Evolutionary conservation across 305 asterid species (phyloP).

Genomic region (Solanum hybrid): DNA sequence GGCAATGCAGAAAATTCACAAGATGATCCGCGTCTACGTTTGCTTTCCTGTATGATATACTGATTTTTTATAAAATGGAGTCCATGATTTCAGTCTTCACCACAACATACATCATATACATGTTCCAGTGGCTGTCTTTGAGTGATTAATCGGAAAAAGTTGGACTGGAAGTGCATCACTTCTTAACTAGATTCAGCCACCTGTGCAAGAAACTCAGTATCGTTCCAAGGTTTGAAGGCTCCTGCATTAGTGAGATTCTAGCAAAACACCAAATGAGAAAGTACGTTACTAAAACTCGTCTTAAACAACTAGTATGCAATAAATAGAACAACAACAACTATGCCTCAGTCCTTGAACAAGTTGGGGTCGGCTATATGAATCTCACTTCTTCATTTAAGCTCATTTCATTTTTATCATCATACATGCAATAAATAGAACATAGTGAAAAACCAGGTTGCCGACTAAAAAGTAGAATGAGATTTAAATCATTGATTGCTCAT

Average conservation of each 20-base stretch:
- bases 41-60: not conserved
- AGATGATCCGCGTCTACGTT: not conserved
- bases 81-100: not conserved
- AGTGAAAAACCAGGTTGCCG: not conserved
- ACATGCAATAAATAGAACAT: not conserved
- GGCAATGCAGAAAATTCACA: not conserved
- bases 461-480: not conserved
- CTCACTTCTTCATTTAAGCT: not conserved
- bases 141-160: not conserved
- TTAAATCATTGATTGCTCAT: not conserved
- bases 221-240: constrained; percentile 51
- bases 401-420: not conserved
- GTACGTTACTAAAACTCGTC: not conserved
- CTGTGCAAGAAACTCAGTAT: constrained; percentile 32
- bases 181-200: constrained; percentile 1
- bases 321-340: not conserved
- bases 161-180: not conserved
- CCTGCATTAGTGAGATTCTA: constrained; percentile 25
- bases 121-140: not conserved
- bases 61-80: not conserved
- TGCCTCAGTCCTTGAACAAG: not conserved
- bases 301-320: not conserved
- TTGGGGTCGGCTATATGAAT: not conserved
- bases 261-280: not conserved
- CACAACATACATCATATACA: not conserved